Evolutionary conservation across 345 rosid genomes (phyloP), one percentile per base, ranked within the genome.

Genomic region (Fremontodendron californicum): DNA sequence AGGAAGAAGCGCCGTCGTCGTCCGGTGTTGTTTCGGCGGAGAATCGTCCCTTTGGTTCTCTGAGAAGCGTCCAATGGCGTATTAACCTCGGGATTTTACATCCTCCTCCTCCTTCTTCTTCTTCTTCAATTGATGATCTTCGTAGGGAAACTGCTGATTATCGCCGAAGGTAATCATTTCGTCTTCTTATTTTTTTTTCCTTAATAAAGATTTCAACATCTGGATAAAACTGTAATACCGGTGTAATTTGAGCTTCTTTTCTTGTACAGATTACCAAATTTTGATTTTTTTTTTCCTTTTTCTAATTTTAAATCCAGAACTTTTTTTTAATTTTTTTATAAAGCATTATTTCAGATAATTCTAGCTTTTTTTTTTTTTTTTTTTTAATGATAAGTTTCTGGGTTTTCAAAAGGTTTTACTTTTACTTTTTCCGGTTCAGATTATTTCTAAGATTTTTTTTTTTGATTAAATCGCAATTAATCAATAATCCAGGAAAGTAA

Each of bases 51-150:
- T 82, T 87, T 78, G 80, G 67, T 33, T 87, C 86, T 72, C 88
- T 93, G 0, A 89, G 98, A 84, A 89, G 98, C 48, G 90, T 93
- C 1, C 90, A 80, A 70, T 96, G 99, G 99, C 97, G 99, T 39
- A 79, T 93, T 72, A 84, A 89, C 89, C 98, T 93, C 40, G 93
- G 94, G 74, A 88, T 93, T 84, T 80, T 96, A 75, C 94, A 94
- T 15, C 72, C 81, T 45, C 84, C 86, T 1, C 75, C 90, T 74
- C 86, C 93, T 78, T 82, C 93, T 84, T 85, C 0, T 77, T 90
- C 71, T 76, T 86, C 93, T 79, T 84, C 94, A 1, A 55, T 91
- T 58, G 96, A 91, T 82, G 89, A 92, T 81, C 91, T 96, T 78
- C 98, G 98, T 1, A 85, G 87, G 71, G 91, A 86, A 70, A 91